Conservation (phyloP, 345 rosid species). For the Populus alba region DNA sequence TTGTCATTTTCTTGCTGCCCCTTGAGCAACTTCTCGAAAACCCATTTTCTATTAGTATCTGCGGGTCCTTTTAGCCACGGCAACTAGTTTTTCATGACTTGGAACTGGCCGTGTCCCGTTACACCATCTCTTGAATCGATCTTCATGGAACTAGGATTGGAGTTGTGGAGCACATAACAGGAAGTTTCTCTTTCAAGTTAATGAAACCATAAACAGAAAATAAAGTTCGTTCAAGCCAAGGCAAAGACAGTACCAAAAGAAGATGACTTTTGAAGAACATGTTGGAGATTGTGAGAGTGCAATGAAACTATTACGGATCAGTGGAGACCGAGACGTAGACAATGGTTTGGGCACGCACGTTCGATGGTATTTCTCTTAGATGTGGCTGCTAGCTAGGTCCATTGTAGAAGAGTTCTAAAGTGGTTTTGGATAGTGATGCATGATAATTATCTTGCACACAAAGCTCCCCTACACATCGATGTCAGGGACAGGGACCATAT, state of each 20-base stretch:
- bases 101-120: neutral
- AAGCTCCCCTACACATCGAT: neutral
- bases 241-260: neutral
- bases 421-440: neutral
- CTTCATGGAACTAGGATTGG: neutral
- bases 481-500: constrained; percentile 1
- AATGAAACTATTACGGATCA: neutral
- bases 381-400: neutral
- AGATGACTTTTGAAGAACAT: neutral
- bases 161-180: neutral
- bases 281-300: neutral
- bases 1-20: constrained; percentile 4
- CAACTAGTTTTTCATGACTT: neutral
- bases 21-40: neutral
- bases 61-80: neutral
- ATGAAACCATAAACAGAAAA: neutral
- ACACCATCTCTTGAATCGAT: neutral
- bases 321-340: neutral
- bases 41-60: neutral
- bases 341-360: neutral
- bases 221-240: constrained; percentile 19
- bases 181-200: neutral
- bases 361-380: neutral
- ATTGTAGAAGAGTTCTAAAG: neutral
- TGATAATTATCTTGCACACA: neutral